Evolutionary conservation across 805 yeast genomes (phyloP), one percentile per base, ranked within the genome.

Genomic region (Allodekkera sacchari): DNA sequence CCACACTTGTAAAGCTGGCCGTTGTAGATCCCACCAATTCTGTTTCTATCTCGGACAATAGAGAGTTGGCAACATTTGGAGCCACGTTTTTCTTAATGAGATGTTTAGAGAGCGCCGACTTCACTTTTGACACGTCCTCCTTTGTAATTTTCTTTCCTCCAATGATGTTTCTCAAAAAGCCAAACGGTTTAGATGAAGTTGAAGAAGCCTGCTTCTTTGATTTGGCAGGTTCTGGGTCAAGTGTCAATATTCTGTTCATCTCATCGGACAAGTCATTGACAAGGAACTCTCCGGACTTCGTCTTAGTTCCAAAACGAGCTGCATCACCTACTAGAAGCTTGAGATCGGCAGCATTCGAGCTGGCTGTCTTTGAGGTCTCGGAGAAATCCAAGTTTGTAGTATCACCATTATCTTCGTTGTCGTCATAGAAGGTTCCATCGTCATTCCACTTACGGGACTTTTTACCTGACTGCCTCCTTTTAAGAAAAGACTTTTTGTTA

Each of bases 21-120:
- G 84, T 79, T 32, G 76, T 80, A 10, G 83, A 73, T 1, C 92
- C 94, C 3, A 76, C 61, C 27, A 92, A 55, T 35, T 77, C 78
- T 39, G 67, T 66, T 34, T 77, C 77, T 23, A 92, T 85, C 36
- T 76, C 77, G 11, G 73, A 68, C 27, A 84, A 73, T 29, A 89
- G 66, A 28, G 72, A 68, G 25, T 66, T 74, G 0, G 97, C 92
- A 3, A 87, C 94, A 36, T 81, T 83, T 8, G 94, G 92, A 3
- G 96, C 92, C 20, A 89, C 92, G 47, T 89, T 89, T 47, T 88
- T 89, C 40, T 79, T 66, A 38, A 92, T 72, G 34, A 89, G 63
- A 45, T 84, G 94, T 36, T 83, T 81, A 33, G 74, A 69, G 57
- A 92, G 68, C 27, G 77, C 73, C 24, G 65, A 65, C 15, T 83